Conservation (phyloP, 495 filamentous ascomycete genomes). For the Penicillium pulvis region DNA sequence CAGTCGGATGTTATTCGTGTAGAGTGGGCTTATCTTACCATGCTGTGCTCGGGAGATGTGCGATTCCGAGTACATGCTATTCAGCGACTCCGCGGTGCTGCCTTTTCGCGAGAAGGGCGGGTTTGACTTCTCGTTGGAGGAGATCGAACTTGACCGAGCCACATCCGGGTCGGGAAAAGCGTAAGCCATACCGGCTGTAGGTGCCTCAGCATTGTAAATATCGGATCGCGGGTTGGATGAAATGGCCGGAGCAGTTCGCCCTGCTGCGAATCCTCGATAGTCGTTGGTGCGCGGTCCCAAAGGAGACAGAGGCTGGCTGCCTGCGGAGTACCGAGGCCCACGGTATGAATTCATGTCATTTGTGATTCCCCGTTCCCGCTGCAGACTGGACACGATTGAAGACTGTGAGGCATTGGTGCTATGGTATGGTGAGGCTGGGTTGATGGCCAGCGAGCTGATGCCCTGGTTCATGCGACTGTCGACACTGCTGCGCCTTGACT, state of each 20-base stretch:
- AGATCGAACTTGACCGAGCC: slow-evolving; percentile 52
- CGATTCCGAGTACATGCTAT: slow-evolving; percentile 74
- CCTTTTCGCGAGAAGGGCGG: slow-evolving; percentile 63
- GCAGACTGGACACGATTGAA: slow-evolving; percentile 67
- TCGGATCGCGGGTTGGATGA: slow-evolving; percentile 74
- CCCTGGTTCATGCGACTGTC: slow-evolving; percentile 74
- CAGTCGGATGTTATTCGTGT: slow-evolving; percentile 15
- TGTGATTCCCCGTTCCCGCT: slow-evolving; percentile 55
- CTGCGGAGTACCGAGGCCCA: slow-evolving; percentile 51
- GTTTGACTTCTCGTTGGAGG: slow-evolving; percentile 54
- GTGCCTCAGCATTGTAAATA: slow-evolving; percentile 77
- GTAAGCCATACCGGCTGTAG: slow-evolving; percentile 80
- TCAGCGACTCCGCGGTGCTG: slow-evolving; percentile 73
- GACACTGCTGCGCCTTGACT: slow-evolving; percentile 75
- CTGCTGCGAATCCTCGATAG: slow-evolving; percentile 55
- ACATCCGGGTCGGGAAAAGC: slow-evolving; percentile 80
- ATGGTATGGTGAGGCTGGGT: slow-evolving; percentile 66
- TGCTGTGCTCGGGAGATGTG: slow-evolving; percentile 72
- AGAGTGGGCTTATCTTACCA: slow-evolving; percentile 32
- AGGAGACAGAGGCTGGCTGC: slow-evolving; percentile 48
- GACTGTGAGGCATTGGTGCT: slow-evolving; percentile 77
- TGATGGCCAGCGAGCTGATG: slow-evolving; percentile 69
- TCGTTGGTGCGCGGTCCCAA: slow-evolving; percentile 51
- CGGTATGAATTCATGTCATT: slow-evolving; percentile 58
- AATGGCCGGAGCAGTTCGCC: slow-evolving; percentile 71